Conservation (phyloP, 306 rosid species). For the Fagus sylvatica region DNA sequence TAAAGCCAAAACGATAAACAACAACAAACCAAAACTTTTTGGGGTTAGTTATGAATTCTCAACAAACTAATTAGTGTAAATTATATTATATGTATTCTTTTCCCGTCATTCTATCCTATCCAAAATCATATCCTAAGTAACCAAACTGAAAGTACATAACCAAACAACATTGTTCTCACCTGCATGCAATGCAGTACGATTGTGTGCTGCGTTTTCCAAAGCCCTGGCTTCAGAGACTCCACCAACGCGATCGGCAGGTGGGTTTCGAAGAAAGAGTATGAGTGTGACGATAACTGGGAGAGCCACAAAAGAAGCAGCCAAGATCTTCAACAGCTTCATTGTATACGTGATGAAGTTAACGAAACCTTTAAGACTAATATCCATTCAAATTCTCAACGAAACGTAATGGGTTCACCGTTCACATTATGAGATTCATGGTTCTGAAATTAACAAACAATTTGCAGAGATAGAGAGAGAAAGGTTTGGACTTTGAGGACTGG, state of each 20-base stretch:
- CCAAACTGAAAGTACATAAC: background rate
- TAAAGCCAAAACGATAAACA: background rate
- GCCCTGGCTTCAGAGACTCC: conserved; percentile 35
- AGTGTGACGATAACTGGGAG: conserved; percentile 36
- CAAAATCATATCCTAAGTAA: background rate
- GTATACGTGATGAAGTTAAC: background rate
- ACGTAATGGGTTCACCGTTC: background rate
- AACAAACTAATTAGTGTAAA: too few species aligned
- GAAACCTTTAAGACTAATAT: conserved; percentile 19
- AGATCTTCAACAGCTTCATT: conserved; percentile 34
- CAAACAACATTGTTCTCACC: conserved; percentile 8
- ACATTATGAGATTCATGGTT: background rate
- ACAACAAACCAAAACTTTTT: too few species aligned
- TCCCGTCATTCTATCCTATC: too few species aligned
- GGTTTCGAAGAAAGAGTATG: conserved; percentile 23
- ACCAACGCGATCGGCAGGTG: conserved; percentile 21
- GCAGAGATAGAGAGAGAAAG: background rate
- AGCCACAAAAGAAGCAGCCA: conserved; percentile 27
- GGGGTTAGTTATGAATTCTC: too few species aligned
- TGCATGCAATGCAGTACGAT: conserved; percentile 11
- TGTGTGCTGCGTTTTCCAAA: conserved; percentile 12
- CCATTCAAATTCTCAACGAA: conserved; percentile 19
- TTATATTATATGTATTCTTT: too few species aligned
- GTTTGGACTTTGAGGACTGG: background rate
- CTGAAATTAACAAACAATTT: background rate